Evolutionary conservation across 2,329 filamentous ascomycete species (phyloP).

Genomic region (Calonectria montana): DNA sequence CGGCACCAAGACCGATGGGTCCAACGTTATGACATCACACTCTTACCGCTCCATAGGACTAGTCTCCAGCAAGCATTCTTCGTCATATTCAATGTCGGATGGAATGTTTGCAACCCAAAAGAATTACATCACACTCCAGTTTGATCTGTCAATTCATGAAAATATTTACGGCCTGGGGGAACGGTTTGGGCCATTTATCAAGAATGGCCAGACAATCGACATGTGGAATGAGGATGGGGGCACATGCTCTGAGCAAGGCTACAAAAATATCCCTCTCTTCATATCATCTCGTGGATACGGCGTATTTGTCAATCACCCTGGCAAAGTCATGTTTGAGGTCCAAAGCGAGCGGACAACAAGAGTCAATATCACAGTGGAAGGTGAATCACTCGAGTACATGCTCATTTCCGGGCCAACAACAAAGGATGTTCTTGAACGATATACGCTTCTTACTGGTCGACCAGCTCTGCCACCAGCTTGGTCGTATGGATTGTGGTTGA

Average conservation of each 20-base stretch:
- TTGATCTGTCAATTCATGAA: neutral
- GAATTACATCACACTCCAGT: neutral
- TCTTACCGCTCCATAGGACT: neutral
- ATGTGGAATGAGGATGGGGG: slow-evolving; percentile 5
- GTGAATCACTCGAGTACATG: neutral
- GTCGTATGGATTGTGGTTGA: neutral
- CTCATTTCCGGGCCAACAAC: neutral
- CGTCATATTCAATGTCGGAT: neutral
- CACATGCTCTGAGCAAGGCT: neutral
- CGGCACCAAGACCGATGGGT: neutral
- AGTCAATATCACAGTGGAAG: neutral
- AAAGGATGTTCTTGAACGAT: neutral
- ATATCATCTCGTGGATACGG: neutral
- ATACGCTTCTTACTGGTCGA: neutral
- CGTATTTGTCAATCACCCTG: neutral
- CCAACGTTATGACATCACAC: neutral
- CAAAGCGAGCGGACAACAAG: neutral
- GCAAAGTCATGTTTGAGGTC: neutral
- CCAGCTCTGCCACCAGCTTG: neutral
- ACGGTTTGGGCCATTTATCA: neutral
- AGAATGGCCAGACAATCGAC: neutral
- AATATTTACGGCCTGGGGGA: neutral
- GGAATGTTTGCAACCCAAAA: neutral
- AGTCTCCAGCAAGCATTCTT: neutral
- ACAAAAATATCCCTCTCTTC: neutral